Conservation (phyloP, 2,329 filamentous ascomycete species). For the Ophiocordyceps robertsii region DNA sequence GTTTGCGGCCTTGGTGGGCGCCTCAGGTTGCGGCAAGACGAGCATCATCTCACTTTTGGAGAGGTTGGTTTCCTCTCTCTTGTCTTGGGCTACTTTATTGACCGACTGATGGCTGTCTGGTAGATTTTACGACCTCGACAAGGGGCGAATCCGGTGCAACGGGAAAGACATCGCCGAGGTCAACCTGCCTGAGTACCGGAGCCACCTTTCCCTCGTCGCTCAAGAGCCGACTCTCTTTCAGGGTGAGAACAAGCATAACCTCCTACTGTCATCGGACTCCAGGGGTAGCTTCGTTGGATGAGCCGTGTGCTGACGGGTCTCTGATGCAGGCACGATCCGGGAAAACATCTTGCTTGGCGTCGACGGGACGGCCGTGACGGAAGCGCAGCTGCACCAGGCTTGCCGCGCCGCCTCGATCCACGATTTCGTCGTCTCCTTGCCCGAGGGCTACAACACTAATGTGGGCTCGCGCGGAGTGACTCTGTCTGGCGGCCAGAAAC, state of each 20-base stretch:
- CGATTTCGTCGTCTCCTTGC: conserved; percentile 55
- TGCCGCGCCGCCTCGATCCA: conserved; percentile 54
- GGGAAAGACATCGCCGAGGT: conserved; percentile 43
- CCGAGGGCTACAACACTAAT: conserved; percentile 53
- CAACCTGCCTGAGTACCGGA: conserved; percentile 49
- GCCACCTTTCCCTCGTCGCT: conserved; percentile 54
- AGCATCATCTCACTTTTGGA: conserved; percentile 54
- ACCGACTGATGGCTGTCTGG: not conserved
- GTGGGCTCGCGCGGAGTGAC: conserved; percentile 54
- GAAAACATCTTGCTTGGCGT: conserved; percentile 60
- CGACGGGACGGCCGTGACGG: conserved; percentile 34
- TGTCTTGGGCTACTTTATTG: not conserved
- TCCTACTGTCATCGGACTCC: too few relatives aligned
- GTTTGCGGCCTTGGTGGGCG: conserved; percentile 57
- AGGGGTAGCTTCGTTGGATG: not conserved
- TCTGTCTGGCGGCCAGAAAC: conserved; percentile 59
- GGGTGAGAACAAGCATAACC: conserved; percentile 20
- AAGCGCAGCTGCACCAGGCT: conserved; percentile 36
- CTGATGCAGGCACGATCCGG: conserved; percentile 36
- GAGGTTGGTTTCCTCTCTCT: conserved; percentile 14
- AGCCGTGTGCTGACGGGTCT: not conserved
- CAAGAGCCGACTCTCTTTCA: conserved; percentile 65
- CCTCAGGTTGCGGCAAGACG: conserved; percentile 60
- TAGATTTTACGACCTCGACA: conserved; percentile 56
- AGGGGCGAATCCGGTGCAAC: conserved; percentile 53